phyloP scores from a whole-genome alignment of 202 grass and related monocot genomes.

The Panicum hallii region DNA sequence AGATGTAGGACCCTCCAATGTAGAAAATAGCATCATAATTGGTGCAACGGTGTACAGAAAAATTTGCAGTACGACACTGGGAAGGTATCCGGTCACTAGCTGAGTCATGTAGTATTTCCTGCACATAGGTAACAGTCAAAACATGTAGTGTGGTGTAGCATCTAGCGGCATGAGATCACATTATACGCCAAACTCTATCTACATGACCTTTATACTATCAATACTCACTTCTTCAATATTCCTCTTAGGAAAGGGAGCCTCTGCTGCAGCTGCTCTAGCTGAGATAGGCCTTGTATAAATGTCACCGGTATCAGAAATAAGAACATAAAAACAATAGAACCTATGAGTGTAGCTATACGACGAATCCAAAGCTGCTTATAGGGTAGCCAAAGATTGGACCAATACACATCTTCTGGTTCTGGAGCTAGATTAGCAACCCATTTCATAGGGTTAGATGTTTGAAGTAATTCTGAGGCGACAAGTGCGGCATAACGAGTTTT shows the following conservation, averaged over 20 bases:
- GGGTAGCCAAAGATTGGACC: constrained; percentile 97
- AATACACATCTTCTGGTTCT: constrained; percentile 92
- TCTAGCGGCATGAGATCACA: constrained; percentile 29
- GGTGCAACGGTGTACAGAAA: constrained; percentile 75
- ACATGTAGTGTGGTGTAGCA: constrained; percentile 6
- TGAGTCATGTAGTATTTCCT: constrained; percentile 71
- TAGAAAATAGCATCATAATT: constrained; percentile 87
- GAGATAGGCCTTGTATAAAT: constrained; percentile 91
- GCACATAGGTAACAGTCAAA: constrained; percentile 46
- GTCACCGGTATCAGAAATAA: constrained; percentile 86
- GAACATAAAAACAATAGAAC: constrained; percentile 80
- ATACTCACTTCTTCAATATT: constrained; percentile 77
- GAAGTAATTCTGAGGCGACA: constrained; percentile 75
- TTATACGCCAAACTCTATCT: constrained; percentile 23
- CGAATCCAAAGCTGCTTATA: constrained; percentile 87
- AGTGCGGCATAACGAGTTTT: constrained; percentile 92
- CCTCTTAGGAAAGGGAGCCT: constrained; percentile 75
- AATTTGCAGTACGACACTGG: constrained; percentile 82
- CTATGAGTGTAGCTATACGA: constrained; percentile 71
- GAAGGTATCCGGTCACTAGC: constrained; percentile 91
- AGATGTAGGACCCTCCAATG: constrained; percentile 83
- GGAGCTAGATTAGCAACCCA: constrained; percentile 88
- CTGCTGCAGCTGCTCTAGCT: constrained; percentile 85
- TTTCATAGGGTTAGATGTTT: constrained; percentile 88
- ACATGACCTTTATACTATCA: not conserved